Conservation (phyloP, 768 basidiomycete species). For the Lanmaoa rubissima region DNA sequence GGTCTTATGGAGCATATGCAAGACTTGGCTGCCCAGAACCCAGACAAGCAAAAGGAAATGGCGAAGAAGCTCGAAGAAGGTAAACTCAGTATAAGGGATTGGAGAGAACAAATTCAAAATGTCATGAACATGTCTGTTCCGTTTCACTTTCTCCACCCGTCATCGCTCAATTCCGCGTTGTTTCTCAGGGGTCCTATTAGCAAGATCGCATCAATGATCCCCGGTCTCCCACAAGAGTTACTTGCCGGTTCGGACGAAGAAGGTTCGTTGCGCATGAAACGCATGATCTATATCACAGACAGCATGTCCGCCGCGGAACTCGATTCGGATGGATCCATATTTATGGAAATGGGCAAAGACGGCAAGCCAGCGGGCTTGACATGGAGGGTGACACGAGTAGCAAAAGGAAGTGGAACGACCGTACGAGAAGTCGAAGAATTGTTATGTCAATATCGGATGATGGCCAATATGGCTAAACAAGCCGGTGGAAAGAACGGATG, state of each 20-base stretch:
- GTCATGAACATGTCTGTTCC: slow-evolving; percentile 93
- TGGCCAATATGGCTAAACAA: slow-evolving; percentile 98
- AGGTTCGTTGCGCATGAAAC: slow-evolving; percentile 85
- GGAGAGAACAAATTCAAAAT: slow-evolving; percentile 96
- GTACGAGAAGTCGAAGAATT: slow-evolving; percentile 98
- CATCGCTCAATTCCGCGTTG: slow-evolving; percentile 1
- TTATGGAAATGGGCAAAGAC: slow-evolving; percentile 82
- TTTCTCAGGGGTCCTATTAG: slow-evolving; percentile 89
- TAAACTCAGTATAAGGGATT: slow-evolving; percentile 93
- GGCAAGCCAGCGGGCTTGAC: slow-evolving; percentile 85
- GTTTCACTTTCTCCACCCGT: slow-evolving; percentile 1
- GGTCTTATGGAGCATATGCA: slow-evolving; percentile 99
- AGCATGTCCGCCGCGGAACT: slow-evolving; percentile 94
- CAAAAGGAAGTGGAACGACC: slow-evolving; percentile 89
- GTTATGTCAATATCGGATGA: slow-evolving; percentile 95
- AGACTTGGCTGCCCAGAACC: slow-evolving; percentile 88
- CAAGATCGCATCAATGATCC: slow-evolving; percentile 99
- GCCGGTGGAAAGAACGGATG: slow-evolving; percentile 97
- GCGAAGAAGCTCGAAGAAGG: slow-evolving; percentile 97
- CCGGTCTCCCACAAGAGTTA: slow-evolving; percentile 89
- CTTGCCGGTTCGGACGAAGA: slow-evolving; percentile 94
- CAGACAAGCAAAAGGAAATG: slow-evolving; percentile 97
- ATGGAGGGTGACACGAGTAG: slow-evolving; percentile 87
- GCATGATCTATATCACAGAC: slow-evolving; percentile 98
- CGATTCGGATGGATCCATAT: slow-evolving; percentile 90